These are phyloP conservation scores for Ceratobasidium sp. DNA, from an alignment of 1,284 basidiomycete species.

Conservation along the genomic window DNA sequence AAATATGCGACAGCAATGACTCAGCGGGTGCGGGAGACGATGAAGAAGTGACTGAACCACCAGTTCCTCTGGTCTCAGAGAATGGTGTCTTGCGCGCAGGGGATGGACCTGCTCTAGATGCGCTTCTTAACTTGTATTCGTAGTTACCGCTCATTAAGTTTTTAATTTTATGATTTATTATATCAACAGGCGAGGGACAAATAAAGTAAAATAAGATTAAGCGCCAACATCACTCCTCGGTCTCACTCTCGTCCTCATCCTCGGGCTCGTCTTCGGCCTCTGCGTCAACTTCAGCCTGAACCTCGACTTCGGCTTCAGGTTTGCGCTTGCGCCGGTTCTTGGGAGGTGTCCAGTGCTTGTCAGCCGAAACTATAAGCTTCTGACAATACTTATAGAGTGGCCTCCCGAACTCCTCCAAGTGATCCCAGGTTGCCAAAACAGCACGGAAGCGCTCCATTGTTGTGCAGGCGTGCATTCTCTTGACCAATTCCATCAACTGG, in stretches of 20 bases:
- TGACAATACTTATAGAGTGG: not conserved
- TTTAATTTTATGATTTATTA: no score
- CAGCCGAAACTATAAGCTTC: not conserved
- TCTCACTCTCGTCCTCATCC: no score
- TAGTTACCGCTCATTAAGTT: no score
- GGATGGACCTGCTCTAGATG: not conserved
- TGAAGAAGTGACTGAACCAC: not conserved
- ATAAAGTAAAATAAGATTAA: not conserved
- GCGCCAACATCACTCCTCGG: not conserved
- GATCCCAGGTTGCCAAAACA: not conserved
- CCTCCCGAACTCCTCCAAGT: not conserved
- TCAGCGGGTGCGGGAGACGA: not conserved
- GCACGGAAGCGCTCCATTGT: not conserved
- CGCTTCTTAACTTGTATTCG: not conserved
- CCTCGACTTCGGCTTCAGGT: no score
- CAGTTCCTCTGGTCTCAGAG: not conserved
- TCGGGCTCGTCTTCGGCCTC: no score
- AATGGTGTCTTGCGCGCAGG: no score
- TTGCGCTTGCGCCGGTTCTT: not conserved
- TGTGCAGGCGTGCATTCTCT: conserved; percentile 1
- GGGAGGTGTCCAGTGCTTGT: not conserved
- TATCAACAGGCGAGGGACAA: no score
- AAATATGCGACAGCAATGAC: not conserved
- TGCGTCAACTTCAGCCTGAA: no score
- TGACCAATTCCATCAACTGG: not conserved